These are phyloP conservation scores for Solanum habrochaites DNA, from an alignment of 257 asterid species.

Conservation along the genomic window DNA sequence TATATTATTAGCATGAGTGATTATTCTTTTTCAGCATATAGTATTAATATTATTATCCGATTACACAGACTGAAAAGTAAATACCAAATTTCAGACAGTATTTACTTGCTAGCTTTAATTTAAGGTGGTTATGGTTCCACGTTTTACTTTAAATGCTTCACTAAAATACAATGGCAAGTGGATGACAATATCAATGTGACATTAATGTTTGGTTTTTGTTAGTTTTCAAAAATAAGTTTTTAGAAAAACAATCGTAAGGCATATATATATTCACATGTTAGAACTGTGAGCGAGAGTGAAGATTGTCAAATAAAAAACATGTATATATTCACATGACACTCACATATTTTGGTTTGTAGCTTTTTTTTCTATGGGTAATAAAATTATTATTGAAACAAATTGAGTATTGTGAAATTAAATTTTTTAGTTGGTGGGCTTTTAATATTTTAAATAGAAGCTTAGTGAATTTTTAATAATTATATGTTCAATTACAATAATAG, in stretches of 20 bases:
- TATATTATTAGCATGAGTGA: no score
- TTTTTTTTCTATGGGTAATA: not conserved
- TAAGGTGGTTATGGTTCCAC: not conserved
- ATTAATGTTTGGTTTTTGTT: not conserved
- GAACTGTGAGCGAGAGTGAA: not conserved
- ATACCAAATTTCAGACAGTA: not conserved
- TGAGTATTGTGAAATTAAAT: no score
- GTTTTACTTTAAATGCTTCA: not conserved
- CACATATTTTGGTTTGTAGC: not conserved
- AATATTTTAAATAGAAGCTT: no score
- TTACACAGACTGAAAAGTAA: not conserved
- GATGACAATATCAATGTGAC: not conserved
- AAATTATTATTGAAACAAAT: not conserved
- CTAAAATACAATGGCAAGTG: not conserved
- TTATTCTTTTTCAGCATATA: not conserved
- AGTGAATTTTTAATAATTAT: no score
- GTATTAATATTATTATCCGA: not conserved
- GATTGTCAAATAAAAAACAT: not conserved
- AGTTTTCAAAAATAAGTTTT: not conserved
- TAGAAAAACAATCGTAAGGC: not conserved
- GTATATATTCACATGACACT: not conserved
- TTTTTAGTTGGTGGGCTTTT: no score
- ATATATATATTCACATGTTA: not conserved
- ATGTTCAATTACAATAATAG: no score
- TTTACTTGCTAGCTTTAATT: not conserved